These are phyloP conservation scores for Limnomonas spitsbergensis DNA, from an alignment of 139 green algal species.

Conservation along the genomic window DNA sequence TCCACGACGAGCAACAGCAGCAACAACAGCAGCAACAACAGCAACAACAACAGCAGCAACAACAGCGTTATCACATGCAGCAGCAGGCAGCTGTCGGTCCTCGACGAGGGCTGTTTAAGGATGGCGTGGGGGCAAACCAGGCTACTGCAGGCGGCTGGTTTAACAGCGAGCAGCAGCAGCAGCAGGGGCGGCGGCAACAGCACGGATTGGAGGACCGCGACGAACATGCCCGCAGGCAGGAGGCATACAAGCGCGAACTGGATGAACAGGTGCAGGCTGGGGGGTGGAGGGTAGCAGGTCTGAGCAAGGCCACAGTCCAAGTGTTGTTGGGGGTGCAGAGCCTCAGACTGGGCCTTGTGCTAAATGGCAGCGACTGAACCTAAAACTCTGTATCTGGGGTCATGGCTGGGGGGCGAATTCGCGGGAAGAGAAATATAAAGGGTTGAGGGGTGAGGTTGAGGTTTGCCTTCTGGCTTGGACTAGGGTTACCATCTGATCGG, in stretches of 20 bases:
- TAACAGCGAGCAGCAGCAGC: background rate
- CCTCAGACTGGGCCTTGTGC: too few species aligned
- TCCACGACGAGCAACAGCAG: background rate
- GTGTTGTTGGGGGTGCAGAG: too few species aligned
- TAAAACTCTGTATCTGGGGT: too few species aligned
- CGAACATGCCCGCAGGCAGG: background rate
- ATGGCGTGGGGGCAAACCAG: background rate
- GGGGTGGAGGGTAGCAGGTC: background rate
- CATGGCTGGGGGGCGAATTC: too few species aligned
- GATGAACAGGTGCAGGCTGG: conserved; percentile 26
- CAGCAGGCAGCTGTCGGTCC: background rate
- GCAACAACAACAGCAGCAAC: too few species aligned
- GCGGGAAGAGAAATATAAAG: too few species aligned
- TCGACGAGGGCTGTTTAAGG: background rate
- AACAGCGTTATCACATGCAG: too few species aligned
- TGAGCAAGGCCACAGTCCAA: background rate
- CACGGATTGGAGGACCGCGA: background rate
- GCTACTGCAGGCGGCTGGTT: background rate
- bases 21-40: too few species aligned
- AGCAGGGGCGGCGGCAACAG: background rate
- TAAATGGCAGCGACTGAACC: too few species aligned
- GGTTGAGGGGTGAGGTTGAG: too few species aligned
- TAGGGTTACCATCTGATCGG: too few species aligned
- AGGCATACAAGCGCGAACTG: conserved; percentile 36
- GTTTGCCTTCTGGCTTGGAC: too few species aligned